Conservation (phyloP, 2,329 filamentous ascomycete species). For the Fusarium sp. region DNA sequence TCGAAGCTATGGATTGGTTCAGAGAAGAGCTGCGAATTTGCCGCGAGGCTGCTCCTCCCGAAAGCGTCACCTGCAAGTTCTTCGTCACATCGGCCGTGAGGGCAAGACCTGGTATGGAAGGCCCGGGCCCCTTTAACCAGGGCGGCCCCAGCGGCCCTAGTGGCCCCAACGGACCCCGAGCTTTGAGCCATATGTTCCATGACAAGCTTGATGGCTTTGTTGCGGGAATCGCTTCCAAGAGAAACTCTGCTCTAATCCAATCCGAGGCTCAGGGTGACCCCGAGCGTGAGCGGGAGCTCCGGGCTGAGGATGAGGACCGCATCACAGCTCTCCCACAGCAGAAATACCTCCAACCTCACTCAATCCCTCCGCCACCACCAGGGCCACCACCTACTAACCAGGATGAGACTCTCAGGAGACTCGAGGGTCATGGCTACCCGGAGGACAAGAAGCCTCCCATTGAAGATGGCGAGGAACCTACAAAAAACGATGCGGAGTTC, state of each 20-base stretch:
- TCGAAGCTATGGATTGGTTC: slow-evolving; percentile 98
- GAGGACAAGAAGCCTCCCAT: slow-evolving; percentile 54
- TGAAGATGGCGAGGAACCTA: slow-evolving; percentile 34
- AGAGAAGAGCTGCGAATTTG: slow-evolving; percentile 93
- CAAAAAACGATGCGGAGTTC: slow-evolving; percentile 56
- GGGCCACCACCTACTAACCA: slow-evolving; percentile 47
- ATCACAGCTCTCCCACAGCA: slow-evolving; percentile 83
- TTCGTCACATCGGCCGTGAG: slow-evolving; percentile 81
- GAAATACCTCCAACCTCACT: slow-evolving; percentile 69
- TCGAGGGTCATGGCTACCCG: slow-evolving; percentile 62
- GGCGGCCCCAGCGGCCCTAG: slow-evolving; percentile 33
- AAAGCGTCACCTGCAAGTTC: slow-evolving; percentile 92
- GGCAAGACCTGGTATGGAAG: slow-evolving; percentile 49
- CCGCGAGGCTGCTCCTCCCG: slow-evolving; percentile 86
- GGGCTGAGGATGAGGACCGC: slow-evolving; percentile 84
- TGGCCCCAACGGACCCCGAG: slow-evolving; percentile 55
- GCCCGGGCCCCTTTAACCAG: slow-evolving; percentile 57
- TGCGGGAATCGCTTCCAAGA: slow-evolving; percentile 85
- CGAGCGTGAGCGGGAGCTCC: slow-evolving; percentile 82
- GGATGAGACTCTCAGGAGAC: slow-evolving; percentile 60
- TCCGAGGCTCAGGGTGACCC: slow-evolving; percentile 83
- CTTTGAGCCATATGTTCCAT: slow-evolving; percentile 80
- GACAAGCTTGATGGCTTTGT: slow-evolving; percentile 91
- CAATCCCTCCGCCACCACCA: slow-evolving; percentile 46
- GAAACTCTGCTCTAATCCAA: slow-evolving; percentile 84